These are phyloP conservation scores for Paracoccidioides brasiliensis DNA, from an alignment of 2,329 filamentous ascomycete genomes.

Conservation along the genomic window DNA sequence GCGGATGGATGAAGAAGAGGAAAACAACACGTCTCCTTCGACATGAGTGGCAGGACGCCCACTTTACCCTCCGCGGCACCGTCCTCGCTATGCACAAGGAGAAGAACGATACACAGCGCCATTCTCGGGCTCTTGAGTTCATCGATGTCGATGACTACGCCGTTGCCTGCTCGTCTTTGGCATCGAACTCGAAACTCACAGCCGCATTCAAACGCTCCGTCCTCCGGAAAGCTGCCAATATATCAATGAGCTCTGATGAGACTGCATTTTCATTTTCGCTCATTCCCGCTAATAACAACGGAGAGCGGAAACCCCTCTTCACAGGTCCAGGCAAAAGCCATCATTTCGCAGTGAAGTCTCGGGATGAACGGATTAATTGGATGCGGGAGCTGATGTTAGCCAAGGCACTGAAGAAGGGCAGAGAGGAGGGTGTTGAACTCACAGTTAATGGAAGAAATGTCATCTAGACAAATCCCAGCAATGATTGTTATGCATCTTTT, in stretches of 20 bases:
- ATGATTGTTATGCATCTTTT: neutral
- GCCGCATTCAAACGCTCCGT: conserved; percentile 61
- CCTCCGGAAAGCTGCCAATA: conserved; percentile 16
- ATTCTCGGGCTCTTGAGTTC: conserved; percentile 19
- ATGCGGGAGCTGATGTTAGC: conserved; percentile 36
- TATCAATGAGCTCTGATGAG: conserved; percentile 13
- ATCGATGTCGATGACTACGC: conserved; percentile 31
- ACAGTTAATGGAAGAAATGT: conserved; percentile 19
- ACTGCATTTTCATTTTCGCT: conserved; percentile 31
- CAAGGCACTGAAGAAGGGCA: conserved; percentile 25
- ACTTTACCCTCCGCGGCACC: conserved; percentile 71
- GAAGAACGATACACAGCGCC: conserved; percentile 14
- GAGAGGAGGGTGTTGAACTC: conserved; percentile 19
- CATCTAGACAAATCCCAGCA: conserved; percentile 10
- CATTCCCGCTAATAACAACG: conserved; percentile 34
- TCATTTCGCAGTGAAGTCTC: conserved; percentile 77
- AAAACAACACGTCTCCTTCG: conserved; percentile 78
- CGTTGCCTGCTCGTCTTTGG: conserved; percentile 37
- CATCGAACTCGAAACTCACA: conserved; percentile 65
- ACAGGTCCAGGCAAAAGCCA: conserved; percentile 58
- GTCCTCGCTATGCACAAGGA: conserved; percentile 37
- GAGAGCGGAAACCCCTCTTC: conserved; percentile 26
- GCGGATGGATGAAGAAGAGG: conserved; percentile 89
- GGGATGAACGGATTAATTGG: conserved; percentile 93
- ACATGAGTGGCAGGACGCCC: conserved; percentile 87